phyloP scores from a whole-genome alignment of 2,329 filamentous ascomycete genomes.

The Calonectria crousiana region DNA sequence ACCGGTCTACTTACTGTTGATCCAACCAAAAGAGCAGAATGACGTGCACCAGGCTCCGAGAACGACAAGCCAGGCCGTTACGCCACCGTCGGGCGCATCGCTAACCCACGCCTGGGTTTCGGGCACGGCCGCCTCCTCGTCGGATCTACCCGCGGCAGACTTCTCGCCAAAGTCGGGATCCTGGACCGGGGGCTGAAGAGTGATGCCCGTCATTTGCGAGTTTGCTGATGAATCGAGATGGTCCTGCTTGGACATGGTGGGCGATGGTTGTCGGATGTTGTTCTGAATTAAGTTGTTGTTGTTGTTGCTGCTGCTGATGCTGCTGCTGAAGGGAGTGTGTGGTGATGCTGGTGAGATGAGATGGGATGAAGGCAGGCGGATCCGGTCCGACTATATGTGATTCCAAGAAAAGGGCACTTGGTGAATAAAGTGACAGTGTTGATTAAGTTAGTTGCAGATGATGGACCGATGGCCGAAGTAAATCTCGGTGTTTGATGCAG shows the following conservation, averaged over 20 bases:
- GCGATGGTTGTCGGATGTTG: not conserved
- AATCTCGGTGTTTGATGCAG: not conserved
- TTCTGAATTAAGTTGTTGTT: not conserved
- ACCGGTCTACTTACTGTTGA: slow-evolving; percentile 56
- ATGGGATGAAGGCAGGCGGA: not conserved
- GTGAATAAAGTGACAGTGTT: not conserved
- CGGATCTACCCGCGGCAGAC: not conserved
- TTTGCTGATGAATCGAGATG: slow-evolving; percentile 26
- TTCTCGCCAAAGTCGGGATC: slow-evolving; percentile 18
- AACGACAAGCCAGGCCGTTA: slow-evolving; percentile 52
- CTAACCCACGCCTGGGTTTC: not conserved
- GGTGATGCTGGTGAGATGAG: not conserved
- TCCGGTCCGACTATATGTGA: slow-evolving; percentile 3
- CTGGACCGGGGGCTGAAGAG: slow-evolving; percentile 14
- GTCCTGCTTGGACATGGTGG: slow-evolving; percentile 18
- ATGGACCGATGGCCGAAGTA: slow-evolving; percentile 7
- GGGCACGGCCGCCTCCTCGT: slow-evolving; percentile 18
- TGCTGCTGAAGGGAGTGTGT: not conserved
- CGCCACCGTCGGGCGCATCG: slow-evolving; percentile 41
- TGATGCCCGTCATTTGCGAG: slow-evolving; percentile 28
- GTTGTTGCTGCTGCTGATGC: not conserved
- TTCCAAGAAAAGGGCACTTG: not conserved
- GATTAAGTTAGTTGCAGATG: too few species aligned
- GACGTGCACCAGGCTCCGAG: slow-evolving; percentile 53
- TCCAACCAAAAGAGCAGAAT: slow-evolving; percentile 55